phyloP scores from a whole-genome alignment of 345 rosid species.

The Pelargonium nanum region DNA sequence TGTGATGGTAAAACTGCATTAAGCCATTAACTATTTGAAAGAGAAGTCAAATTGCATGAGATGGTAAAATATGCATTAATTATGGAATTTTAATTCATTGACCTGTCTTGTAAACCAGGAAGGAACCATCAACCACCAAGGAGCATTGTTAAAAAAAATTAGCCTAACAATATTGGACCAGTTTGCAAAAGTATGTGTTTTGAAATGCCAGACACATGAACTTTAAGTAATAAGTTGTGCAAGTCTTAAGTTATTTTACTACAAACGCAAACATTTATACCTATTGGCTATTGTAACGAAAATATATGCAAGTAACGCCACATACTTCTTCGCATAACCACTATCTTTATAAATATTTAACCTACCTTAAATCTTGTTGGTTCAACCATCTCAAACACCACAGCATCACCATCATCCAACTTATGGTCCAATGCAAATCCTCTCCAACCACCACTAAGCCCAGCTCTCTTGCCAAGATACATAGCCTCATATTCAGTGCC shows the following conservation, averaged over 20 bases:
- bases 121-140: background rate
- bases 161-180: background rate
- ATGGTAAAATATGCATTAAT: no score
- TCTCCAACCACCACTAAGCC: conserved; percentile 53
- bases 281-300: background rate
- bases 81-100: background rate
- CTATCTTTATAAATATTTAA: no score
- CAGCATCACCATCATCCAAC: conserved; percentile 6
- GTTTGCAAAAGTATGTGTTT: background rate
- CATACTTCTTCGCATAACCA: background rate
- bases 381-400: background rate
- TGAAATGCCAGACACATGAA: no score
- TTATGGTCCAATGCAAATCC: conserved; percentile 35
- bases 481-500: conserved; percentile 20
- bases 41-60: no score
- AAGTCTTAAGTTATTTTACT: background rate
- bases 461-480: conserved; percentile 18
- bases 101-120: background rate
- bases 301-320: background rate
- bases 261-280: background rate
- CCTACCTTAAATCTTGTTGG: background rate
- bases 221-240: background rate
- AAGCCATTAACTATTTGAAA: no score
- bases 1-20: no score
- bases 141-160: background rate